Evolutionary conservation across 495 filamentous ascomycete species (phyloP), one percentile per base, ranked within the genome.

Genomic region (Xanthoparmelia taractica): DNA sequence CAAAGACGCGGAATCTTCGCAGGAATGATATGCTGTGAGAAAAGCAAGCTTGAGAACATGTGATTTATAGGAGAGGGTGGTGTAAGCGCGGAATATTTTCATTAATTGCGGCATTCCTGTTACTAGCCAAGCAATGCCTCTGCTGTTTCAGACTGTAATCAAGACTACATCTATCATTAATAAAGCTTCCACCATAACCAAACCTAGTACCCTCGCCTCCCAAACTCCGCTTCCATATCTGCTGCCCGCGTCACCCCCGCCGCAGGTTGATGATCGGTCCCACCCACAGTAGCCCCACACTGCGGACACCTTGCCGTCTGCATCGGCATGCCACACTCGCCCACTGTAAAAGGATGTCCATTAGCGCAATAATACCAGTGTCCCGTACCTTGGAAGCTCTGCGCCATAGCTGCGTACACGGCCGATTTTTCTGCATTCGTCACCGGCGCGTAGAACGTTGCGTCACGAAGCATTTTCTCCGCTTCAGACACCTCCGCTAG

Each of bases 251-350:
- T 72, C 10, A 88, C 84, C 7, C 85, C 85, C 12, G 70, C 73
- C 15, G 68, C 77, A 69, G 79, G 54, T 33, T 43, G 48, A 77
- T 91, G 84, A 61, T 84, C 1, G 38, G 70, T 54, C 0, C 88
- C 88, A 52, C 87, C 88, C 55, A 91, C 79, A 4, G 74, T 61
- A 5, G 76, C 77, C 15, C 77, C 80, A 67, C 87, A 91, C 63
- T 90, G 80, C 6, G 89, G 87, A 63, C 88, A 92, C 33, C 67
- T 65, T 4, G 86, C 76, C 58, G 65, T 59, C 71, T 90, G 62
- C 80, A 87, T 86, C 0, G 88, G 82, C 77, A 82, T 83, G 13
- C 87, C 89, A 70, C 88, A 92, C 65, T 91, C 82, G 0, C 88
- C 87, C 13, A 68, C 29, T 17, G 59, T 63, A 17, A 66, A 66